Conservation (phyloP, 169 alveolate genomes). For the Pseudocohnilembus persalinus region DNA sequence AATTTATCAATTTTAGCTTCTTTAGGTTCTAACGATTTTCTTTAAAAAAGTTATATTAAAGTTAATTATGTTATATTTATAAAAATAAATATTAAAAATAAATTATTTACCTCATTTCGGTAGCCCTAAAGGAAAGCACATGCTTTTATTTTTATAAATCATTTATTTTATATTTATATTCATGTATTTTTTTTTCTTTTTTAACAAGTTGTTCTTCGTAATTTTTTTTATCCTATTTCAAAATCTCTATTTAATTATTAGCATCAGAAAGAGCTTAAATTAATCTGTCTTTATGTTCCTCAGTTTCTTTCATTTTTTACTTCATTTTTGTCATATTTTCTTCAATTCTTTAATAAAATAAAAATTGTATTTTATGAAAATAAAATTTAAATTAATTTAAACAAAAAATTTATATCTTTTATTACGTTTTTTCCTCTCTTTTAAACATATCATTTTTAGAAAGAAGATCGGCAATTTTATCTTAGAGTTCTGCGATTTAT, state of each 20-base stretch:
- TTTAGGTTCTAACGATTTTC: constrained; percentile 30
- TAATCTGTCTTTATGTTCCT: constrained; percentile 1
- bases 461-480: constrained; percentile 39
- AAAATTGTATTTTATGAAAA: background rate
- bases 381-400: too few relatives aligned
- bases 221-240: constrained; percentile 53
- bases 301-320: constrained; percentile 19
- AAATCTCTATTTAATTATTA: constrained; percentile 19
- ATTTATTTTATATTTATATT: constrained; percentile 72
- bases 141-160: constrained; percentile 78
- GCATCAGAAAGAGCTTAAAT: constrained; percentile 36
- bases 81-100: constrained; percentile 58
- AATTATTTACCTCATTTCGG: constrained; percentile 62
- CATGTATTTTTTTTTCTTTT: constrained; percentile 71
- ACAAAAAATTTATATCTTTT: too few relatives aligned
- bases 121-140: constrained; percentile 69
- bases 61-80: constrained; percentile 20
- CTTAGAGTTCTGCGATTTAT: constrained; percentile 43
- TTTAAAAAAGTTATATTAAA: background rate
- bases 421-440: constrained; percentile 27
- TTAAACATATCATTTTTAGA: constrained; percentile 42
- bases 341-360: constrained; percentile 6
- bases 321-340: constrained; percentile 47
- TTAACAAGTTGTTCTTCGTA: constrained; percentile 59
- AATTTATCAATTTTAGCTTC: constrained; percentile 42